These are phyloP conservation scores for Globisporangium acanthophoron DNA, from an alignment of 352 stramenopile genomes.

Conservation along the genomic window DNA sequence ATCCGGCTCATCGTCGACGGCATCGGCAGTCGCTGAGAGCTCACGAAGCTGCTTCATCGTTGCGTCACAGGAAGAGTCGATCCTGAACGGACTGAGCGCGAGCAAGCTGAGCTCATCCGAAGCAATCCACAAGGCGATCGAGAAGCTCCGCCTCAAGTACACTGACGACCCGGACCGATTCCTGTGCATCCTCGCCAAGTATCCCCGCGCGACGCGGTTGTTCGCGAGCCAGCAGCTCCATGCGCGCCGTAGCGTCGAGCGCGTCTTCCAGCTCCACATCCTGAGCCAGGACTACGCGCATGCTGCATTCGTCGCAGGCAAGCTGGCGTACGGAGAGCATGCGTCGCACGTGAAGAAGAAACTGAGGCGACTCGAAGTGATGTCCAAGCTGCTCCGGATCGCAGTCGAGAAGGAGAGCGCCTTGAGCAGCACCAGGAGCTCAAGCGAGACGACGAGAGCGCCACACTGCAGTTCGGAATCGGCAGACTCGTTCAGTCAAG, in stretches of 20 bases:
- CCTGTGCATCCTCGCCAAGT: slow-evolving; percentile 30
- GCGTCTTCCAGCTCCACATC: slow-evolving; percentile 25
- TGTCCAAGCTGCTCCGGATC: slow-evolving; percentile 23
- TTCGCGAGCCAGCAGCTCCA: slow-evolving; percentile 37
- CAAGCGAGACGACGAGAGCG: neutral
- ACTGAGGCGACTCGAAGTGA: slow-evolving; percentile 29
- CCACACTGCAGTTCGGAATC: slow-evolving; percentile 12
- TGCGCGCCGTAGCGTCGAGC: slow-evolving; percentile 21
- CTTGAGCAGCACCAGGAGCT: neutral
- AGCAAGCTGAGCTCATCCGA: slow-evolving; percentile 45
- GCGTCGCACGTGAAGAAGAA: slow-evolving; percentile 30
- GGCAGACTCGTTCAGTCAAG: slow-evolving; percentile 33
- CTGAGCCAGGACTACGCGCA: slow-evolving; percentile 20
- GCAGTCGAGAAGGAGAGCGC: neutral
- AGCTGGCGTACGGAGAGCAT: slow-evolving; percentile 40
- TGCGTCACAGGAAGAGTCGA: slow-evolving; percentile 30
- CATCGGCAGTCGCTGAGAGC: neutral
- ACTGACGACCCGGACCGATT: slow-evolving; percentile 23
- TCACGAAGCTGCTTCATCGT: neutral
- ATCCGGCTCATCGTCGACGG: neutral
- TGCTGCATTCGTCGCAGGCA: slow-evolving; percentile 32
- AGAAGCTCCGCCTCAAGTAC: slow-evolving; percentile 23
- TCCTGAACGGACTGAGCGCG: slow-evolving; percentile 33
- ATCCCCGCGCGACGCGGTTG: slow-evolving; percentile 36
- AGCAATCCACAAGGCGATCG: slow-evolving; percentile 33